Evolutionary conservation across 1,139 yeast genomes (phyloP), one percentile per base, ranked within the genome.

Genomic region (Saccharomyces hybrid): DNA sequence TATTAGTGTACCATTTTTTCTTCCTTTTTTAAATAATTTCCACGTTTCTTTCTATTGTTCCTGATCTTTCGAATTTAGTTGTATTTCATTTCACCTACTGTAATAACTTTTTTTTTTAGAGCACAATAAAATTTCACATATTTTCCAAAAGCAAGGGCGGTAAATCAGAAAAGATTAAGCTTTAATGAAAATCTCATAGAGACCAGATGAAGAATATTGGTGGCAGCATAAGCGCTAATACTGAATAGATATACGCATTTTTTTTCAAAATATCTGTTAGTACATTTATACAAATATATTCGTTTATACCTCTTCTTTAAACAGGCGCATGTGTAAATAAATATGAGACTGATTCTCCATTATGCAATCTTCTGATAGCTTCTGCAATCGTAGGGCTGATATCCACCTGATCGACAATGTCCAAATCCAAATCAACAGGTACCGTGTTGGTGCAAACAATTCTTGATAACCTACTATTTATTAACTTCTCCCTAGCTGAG

Each of bases 261-360:
- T 25, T 13, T 46, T n/a, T 46, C 44, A 44, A 32, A 31, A n/a
- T 16, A 25, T 9, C 41, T 23, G n/a, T 27, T 47, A 16, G 20
- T 46, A n/a, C 26, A 44, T 20, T 41, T 46, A 27, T 48, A 20
- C 23, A 16, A 14, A 32, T 34, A 47, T 34, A 34, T 32, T 16
- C 14, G 11, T 38, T 23, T 34, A 34, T 34, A n/a, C 49, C 31
- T 48, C 26, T 47, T n/a, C 23, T 55, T 54, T 51, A 56, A 49
- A 53, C 51, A 16, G 68, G 68, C 16, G 70, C 69, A 53, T 65
- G 85, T 73, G 59, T 95, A 71, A 86, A 86, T 65, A 86, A 75
- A 66, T 85, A 86, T 3, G 90, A 84, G 51, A 86, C 84, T 67
- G 90, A 84, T 70, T 86, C 95, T 68, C 95, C 95, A 64, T 86